These are phyloP conservation scores for Mallotus nudiflorus DNA, from an alignment of 345 rosid species.

Conservation along the genomic window DNA sequence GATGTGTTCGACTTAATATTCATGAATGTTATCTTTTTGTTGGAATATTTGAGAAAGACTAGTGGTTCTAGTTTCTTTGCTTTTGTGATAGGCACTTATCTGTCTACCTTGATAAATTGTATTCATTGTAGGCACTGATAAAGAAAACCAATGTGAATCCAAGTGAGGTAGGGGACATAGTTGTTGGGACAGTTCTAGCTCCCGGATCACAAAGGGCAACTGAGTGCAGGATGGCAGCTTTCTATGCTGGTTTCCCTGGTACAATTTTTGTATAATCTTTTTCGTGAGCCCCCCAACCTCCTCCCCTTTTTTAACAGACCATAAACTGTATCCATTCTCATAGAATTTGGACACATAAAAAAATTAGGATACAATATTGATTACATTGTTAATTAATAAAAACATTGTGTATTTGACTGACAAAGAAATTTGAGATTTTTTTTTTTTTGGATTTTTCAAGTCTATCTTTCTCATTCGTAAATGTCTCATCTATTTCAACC, in stretches of 20 bases:
- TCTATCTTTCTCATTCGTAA: neutral
- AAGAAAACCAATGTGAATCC: slow-evolving; percentile 74
- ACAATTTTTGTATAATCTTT: slow-evolving; percentile 3
- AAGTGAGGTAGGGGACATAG: slow-evolving; percentile 84
- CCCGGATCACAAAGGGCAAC: slow-evolving; percentile 82
- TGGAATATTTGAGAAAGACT: neutral
- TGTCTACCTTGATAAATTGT: neutral
- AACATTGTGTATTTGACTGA: neutral
- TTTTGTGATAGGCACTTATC: neutral
- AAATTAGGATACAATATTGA: no score
- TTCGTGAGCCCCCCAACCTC: neutral
- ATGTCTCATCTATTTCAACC: slow-evolving; percentile 22
- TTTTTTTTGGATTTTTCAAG: neutral
- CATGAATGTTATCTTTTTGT: neutral
- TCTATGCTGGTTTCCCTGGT: slow-evolving; percentile 95
- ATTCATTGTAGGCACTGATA: slow-evolving; percentile 58
- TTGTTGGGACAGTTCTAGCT: slow-evolving; percentile 89
- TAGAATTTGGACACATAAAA: neutral
- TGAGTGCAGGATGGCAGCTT: slow-evolving; percentile 91
- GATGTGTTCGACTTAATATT: neutral
- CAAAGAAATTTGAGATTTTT: neutral
- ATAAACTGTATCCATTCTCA: neutral
- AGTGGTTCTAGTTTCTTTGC: neutral
- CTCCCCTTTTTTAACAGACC: neutral
- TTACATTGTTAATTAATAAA: neutral